Evolutionary conservation across 164 flowering plant species (phyloP).

Genomic region (Aristolochia californica): DNA sequence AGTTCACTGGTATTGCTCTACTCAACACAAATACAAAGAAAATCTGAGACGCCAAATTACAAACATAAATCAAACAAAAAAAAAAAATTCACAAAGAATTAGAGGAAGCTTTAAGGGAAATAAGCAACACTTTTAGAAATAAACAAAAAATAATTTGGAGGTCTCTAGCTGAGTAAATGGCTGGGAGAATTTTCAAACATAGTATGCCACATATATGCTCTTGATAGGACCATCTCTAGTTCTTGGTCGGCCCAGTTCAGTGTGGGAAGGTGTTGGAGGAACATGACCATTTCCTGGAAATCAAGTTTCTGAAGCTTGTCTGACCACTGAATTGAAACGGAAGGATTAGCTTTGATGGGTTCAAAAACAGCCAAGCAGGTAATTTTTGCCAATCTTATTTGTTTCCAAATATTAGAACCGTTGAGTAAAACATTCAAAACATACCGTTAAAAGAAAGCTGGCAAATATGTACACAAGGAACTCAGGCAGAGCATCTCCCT

Average conservation of each 20-base stretch:
- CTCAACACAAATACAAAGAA: no score
- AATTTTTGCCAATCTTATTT: no score
- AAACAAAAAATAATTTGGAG: neutral
- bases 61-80: no score
- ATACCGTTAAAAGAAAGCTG: slow-evolving; percentile 91
- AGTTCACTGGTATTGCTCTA: no score
- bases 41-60: no score
- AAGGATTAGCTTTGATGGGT: neutral
- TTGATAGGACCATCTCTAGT: slow-evolving; percentile 92
- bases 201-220: slow-evolving; percentile 96
- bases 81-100: neutral
- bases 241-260: slow-evolving; percentile 72
- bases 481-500: slow-evolving; percentile 97
- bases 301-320: slow-evolving; percentile 86
- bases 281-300: slow-evolving; percentile 97
- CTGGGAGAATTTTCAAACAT: slow-evolving; percentile 90
- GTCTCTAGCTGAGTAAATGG: slow-evolving; percentile 49
- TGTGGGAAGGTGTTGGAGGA: slow-evolving; percentile 93
- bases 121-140: neutral
- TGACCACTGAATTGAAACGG: slow-evolving; percentile 61
- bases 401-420: no score
- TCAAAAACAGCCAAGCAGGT: no score
- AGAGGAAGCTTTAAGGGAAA: neutral
- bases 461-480: slow-evolving; percentile 95
- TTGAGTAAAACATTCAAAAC: neutral